Percentiles rank a stretch among this genome's conserved stretches.
phyloP scores from a whole-genome alignment of 2,329 filamentous ascomycete species.

The Ophiostoma sp. region DNA sequence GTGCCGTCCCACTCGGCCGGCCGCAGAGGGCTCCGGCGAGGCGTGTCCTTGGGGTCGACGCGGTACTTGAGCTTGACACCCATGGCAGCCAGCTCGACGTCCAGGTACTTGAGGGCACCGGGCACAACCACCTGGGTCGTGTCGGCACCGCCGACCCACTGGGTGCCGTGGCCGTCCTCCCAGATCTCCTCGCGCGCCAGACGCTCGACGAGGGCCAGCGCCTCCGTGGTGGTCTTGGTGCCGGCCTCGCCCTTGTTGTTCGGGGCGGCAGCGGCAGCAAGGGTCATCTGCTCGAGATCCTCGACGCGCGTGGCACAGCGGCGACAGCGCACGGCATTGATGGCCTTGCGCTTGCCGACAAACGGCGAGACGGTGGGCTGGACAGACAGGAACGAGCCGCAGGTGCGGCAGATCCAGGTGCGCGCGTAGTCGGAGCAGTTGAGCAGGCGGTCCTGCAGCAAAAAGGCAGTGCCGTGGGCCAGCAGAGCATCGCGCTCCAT shows the following conservation, averaged over 20 bases:
- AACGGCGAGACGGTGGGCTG: conserved; percentile 70
- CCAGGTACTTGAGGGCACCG: conserved; percentile 84
- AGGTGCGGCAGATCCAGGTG: conserved; percentile 82
- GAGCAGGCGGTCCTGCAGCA: conserved; percentile 90
- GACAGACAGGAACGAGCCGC: conserved; percentile 85
- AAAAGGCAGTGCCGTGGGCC: conserved; percentile 89
- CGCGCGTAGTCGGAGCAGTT: conserved; percentile 94
- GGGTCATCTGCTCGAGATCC: conserved; percentile 52
- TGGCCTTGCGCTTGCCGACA: conserved; percentile 58
- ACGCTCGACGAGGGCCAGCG: conserved; percentile 16
- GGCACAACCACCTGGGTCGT: conserved; percentile 90
- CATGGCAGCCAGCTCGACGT: conserved; percentile 95
- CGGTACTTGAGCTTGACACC: conserved; percentile 87
- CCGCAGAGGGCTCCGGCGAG: conserved; percentile 48
- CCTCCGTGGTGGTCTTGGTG: neutral
- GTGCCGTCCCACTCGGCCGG: conserved; percentile 31
- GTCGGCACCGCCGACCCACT: conserved; percentile 83
- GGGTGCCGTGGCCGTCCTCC: conserved; percentile 82
- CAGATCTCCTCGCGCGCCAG: conserved; percentile 55
- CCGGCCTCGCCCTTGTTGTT: conserved; percentile 39
- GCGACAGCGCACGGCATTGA: conserved; percentile 70
- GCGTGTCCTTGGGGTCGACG: conserved; percentile 59
- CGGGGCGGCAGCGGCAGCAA: conserved; percentile 48
- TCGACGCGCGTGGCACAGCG: conserved; percentile 64
- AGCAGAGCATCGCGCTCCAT: conserved; percentile 97